Percentiles rank a stretch among this genome's conserved stretches.
These are phyloP conservation scores for Agaricales sp. DNA, from an alignment of 1,284 basidiomycete genomes.

Conservation along the genomic window DNA sequence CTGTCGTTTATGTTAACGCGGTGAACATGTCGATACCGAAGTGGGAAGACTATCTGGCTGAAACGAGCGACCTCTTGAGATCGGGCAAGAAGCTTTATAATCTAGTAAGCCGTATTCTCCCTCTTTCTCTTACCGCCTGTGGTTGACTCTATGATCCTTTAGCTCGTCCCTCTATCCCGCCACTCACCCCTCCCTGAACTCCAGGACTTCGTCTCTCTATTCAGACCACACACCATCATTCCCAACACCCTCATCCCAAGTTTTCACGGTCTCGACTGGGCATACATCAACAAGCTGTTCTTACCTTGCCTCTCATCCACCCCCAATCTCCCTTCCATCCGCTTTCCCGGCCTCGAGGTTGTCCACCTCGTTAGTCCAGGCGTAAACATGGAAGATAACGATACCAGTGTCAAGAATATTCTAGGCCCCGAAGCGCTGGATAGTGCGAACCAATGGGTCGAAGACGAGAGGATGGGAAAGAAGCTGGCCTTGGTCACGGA, in stretches of 20 bases:
- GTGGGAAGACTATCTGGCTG: conserved; percentile 54
- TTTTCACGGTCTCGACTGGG: conserved; percentile 58
- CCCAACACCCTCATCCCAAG: conserved; percentile 71
- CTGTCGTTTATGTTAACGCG: conserved; percentile 71
- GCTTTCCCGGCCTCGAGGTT: conserved; percentile 1
- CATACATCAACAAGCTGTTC: conserved; percentile 60
- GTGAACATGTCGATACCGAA: conserved; percentile 46
- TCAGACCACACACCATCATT: conserved; percentile 62
- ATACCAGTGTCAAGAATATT: conserved; percentile 47
- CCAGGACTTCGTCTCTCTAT: conserved; percentile 66
- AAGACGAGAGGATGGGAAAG: conserved; percentile 29
- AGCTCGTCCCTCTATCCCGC: conserved; percentile 77
- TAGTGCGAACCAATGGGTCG: conserved; percentile 41
- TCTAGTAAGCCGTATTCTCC: conserved; percentile 35
- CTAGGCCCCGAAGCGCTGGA: conserved; percentile 34
- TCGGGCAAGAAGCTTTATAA: conserved; percentile 39
- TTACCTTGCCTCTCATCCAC: conserved; percentile 5
- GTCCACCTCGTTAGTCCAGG: conserved; percentile 1
- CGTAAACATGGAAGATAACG: conserved; percentile 26
- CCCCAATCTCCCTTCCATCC: conserved; percentile 5
- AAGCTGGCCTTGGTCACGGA: conserved; percentile 33
- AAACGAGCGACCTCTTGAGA: conserved; percentile 32
- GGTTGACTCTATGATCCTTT: conserved; percentile 3
- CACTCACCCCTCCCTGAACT: conserved; percentile 85
- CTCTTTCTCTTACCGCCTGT: not conserved